A percentile compares a stretch with the other conserved stretches of the same genome.
Conservation (phyloP, 2,329 filamentous ascomycete genomes). For the Metarhizium brunneum region DNA sequence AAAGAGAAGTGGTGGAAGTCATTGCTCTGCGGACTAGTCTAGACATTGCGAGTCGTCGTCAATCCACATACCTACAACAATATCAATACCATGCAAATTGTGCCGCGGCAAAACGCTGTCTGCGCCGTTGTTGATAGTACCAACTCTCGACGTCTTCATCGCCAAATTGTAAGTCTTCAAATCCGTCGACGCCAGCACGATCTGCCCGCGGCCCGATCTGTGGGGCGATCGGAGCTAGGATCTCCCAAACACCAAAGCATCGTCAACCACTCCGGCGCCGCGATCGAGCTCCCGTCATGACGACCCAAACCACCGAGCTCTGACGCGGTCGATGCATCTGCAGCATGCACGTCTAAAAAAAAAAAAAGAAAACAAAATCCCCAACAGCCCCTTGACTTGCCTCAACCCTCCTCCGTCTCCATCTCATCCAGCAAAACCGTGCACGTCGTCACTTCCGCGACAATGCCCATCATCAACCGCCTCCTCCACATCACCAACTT, state of each 20-base stretch:
- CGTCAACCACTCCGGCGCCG: not conserved
- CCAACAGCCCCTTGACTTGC: no score
- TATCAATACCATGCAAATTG: not conserved
- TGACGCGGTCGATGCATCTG: no score
- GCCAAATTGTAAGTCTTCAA: no score
- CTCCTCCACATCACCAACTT: conserved; percentile 53
- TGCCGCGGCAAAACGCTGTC: no score
- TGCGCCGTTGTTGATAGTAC: no score
- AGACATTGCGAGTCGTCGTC: not conserved
- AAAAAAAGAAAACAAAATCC: no score
- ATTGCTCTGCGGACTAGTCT: conserved; percentile 18
- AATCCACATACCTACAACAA: not conserved
- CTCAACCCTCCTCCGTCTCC: not conserved
- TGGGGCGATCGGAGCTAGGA: not conserved
- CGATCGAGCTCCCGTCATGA: not conserved
- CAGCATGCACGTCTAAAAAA: no score
- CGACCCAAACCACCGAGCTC: no score
- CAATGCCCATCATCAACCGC: conserved; percentile 24
- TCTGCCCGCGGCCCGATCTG: not conserved
- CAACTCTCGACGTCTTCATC: no score
- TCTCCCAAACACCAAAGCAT: not conserved
- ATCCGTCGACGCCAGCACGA: no score
- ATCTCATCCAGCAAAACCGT: not conserved
- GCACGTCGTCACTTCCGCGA: not conserved
- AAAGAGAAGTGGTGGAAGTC: conserved; percentile 14